Conservation (phyloP, 176 grass and related monocot genomes). For the Phoenix dactylifera region DNA sequence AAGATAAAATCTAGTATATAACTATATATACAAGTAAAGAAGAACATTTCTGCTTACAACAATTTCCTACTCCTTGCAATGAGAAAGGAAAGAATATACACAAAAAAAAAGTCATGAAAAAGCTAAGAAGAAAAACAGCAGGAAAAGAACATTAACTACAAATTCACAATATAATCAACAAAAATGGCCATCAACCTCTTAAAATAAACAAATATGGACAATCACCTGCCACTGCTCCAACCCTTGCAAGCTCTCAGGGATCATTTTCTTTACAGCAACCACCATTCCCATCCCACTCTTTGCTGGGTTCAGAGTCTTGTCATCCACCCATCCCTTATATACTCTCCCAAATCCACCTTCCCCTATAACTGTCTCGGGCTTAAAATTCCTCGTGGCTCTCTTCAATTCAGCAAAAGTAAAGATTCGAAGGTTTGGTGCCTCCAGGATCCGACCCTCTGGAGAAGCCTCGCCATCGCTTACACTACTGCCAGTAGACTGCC, state of each 20-base stretch:
- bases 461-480: neutral
- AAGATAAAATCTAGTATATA: no score
- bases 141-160: no score
- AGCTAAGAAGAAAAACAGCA: no score
- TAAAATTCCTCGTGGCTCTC: conserved; percentile 59
- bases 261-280: conserved; percentile 81
- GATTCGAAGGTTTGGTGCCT: conserved; percentile 43
- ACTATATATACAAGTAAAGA: no score
- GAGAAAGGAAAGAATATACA: no score
- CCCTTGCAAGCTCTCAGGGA: conserved; percentile 76
- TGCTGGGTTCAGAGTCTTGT: conserved; percentile 57
- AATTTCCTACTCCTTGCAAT: no score
- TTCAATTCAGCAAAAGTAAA: conserved; percentile 64
- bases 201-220: neutral
- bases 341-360: conserved; percentile 88
- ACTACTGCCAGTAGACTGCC: conserved; percentile 44
- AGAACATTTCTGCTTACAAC: no score
- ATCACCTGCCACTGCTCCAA: conserved; percentile 86
- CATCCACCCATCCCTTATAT: conserved; percentile 85
- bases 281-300: conserved; percentile 29
- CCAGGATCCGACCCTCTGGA: conserved; percentile 46
- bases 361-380: conserved; percentile 50
- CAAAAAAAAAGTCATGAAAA: no score
- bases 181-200: no score
- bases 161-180: no score